These are phyloP conservation scores for Gossypium arboreum DNA, from an alignment of 345 rosid genomes.

Conservation along the genomic window DNA sequence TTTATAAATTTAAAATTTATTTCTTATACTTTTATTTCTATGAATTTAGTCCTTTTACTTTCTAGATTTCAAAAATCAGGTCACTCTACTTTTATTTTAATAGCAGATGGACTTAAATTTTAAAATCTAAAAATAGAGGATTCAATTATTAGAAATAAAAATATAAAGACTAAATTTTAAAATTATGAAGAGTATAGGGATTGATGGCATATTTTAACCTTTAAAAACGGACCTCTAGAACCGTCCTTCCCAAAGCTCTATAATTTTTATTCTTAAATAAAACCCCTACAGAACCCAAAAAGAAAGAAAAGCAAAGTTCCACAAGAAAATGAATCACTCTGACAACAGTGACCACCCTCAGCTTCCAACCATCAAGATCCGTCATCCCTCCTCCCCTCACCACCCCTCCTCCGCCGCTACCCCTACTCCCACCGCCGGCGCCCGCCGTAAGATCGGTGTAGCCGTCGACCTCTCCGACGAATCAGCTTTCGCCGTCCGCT, in stretches of 20 bases:
- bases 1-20: too few species aligned
- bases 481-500: constrained; percentile 74
- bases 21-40: too few species aligned
- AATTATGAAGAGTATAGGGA: too few species aligned
- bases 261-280: background rate
- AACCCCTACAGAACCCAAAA: background rate
- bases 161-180: too few species aligned
- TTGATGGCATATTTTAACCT: too few species aligned
- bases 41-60: too few species aligned
- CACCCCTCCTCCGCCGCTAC: constrained; percentile 33
- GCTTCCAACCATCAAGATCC: constrained; percentile 79
- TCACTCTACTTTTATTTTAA: too few species aligned
- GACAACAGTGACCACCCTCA: constrained; percentile 40
- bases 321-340: constrained; percentile 1
- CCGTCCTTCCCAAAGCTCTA: background rate
- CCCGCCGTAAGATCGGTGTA: constrained; percentile 90
- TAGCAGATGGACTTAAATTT: too few species aligned
- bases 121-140: too few species aligned
- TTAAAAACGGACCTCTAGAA: background rate
- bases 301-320: background rate
- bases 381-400: constrained; percentile 50
- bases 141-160: too few species aligned
- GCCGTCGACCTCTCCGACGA: constrained; percentile 95
- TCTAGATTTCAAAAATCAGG: too few species aligned
- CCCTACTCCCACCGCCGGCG: constrained; percentile 68